Base-by-base conservation (phyloP, 2,329 filamentous ascomycete genomes). In the Xylaria sp. region DNA sequence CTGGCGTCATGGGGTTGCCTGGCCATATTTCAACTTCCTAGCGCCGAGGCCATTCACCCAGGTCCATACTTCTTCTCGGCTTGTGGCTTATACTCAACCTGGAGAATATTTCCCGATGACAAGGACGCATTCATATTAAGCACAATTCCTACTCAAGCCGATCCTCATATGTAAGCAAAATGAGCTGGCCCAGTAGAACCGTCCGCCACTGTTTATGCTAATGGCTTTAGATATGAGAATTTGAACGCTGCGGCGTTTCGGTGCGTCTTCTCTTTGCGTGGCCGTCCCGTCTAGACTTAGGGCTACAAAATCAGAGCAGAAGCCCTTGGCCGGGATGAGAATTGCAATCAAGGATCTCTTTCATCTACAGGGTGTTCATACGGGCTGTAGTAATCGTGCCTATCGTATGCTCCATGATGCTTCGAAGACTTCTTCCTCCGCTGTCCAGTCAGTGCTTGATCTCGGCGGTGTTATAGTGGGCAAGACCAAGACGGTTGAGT, bases 271-370 rank as follows among this genome's bases (percentile, higher is more conserved):
- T 23, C 56, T 46, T 41, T 65, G 55, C 25, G 56, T 65, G 2
- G 56, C 63, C 3, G 63, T 65, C 23, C 63, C 63, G 10, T 65
- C 63, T 41, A 41, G 63, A 31, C 63, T 59, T 15, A 43, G 43
- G 31, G 12, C 48, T 15, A 20, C 23, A 33, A 52, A 49, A 51
- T 54, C 48, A 18, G 31, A 65, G 18, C 15, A 60, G 63, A 28
- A 33, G 43, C 63, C 63, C 20, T 15, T 65, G 9, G 63, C 56
- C 39, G 63, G 63, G 39, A 41, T 65, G 31, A 18, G 63, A 54
- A 41, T 65, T 54, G 31, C 46, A 15, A 39, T 65, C 12, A 65
- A 65, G 48, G 63, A 65, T 39, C 33, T 65, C 36, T 65, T 65
- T n/a, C 56, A 65, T 49, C 28, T 65, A 25, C 60, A 55, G 39